Evolutionary conservation across 2,329 filamentous ascomycete genomes (phyloP).

Genomic region (Ramularia endophylla): DNA sequence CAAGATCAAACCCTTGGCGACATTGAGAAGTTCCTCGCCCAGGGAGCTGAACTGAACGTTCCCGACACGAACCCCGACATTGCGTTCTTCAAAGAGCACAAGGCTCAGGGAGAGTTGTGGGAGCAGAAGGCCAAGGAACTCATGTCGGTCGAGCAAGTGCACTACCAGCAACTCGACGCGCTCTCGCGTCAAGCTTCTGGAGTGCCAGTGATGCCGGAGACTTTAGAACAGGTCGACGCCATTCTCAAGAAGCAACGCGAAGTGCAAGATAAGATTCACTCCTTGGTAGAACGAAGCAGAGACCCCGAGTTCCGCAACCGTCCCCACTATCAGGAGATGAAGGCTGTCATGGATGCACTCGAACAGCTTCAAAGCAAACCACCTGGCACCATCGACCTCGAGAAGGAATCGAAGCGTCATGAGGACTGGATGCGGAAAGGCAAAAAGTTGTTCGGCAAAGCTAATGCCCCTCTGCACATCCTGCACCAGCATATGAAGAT

Average conservation of each 20-base stretch:
- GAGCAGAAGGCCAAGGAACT: conserved; percentile 89
- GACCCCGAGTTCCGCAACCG: conserved; percentile 69
- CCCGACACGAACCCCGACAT: conserved; percentile 75
- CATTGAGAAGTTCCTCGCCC: conserved; percentile 70
- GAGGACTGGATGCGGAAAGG: conserved; percentile 99
- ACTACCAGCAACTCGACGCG: conserved; percentile 91
- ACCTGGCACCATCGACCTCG: conserved; percentile 80
- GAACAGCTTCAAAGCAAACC: conserved; percentile 91
- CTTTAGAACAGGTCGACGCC: conserved; percentile 74
- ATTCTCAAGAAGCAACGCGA: conserved; percentile 95
- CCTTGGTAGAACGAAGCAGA: conserved; percentile 71
- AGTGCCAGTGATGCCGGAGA: conserved; percentile 77
- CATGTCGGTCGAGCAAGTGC: conserved; percentile 83
- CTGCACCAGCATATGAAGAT: conserved; percentile 91
- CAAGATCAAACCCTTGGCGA: conserved; percentile 68
- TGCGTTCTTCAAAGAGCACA: conserved; percentile 67
- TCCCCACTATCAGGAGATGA: conserved; percentile 84
- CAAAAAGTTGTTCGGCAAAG: conserved; percentile 97
- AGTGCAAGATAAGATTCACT: conserved; percentile 80
- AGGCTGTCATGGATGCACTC: conserved; percentile 79
- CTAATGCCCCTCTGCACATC: conserved; percentile 94
- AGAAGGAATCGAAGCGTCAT: conserved; percentile 88
- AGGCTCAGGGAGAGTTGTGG: conserved; percentile 75
- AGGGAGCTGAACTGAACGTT: conserved; percentile 71
- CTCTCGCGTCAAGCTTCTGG: conserved; percentile 75